phyloP scores from a whole-genome alignment of 2,329 filamentous ascomycete species.

The Leptoxyphium fumago region DNA sequence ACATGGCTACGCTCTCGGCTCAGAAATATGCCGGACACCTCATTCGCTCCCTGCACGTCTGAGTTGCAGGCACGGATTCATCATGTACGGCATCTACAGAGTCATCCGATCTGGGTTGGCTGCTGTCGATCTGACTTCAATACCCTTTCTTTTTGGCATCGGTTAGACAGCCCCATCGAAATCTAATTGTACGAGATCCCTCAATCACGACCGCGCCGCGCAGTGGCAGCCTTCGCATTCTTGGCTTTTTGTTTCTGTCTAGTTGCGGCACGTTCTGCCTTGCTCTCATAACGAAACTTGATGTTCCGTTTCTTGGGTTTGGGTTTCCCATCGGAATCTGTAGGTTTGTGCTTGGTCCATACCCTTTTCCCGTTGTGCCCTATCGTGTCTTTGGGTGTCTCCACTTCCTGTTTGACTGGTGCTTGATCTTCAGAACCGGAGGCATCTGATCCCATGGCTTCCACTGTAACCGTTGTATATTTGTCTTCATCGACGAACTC shows the following conservation, averaged over 20 bases:
- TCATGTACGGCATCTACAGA: too few species aligned
- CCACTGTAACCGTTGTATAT: slow-evolving; percentile 88
- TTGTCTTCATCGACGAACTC: slow-evolving; percentile 95
- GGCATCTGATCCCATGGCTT: slow-evolving; percentile 66
- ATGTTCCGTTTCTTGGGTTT: slow-evolving; percentile 52
- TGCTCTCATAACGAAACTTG: slow-evolving; percentile 87
- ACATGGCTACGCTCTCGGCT: too few species aligned
- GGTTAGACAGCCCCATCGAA: not conserved
- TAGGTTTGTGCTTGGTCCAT: slow-evolving; percentile 38
- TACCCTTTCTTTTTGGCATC: not conserved
- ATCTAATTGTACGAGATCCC: not conserved
- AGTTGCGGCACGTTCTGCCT: slow-evolving; percentile 56
- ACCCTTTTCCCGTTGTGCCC: slow-evolving; percentile 24
- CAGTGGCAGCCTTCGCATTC: slow-evolving; percentile 56
- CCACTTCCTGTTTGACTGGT: slow-evolving; percentile 18
- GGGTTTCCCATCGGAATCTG: slow-evolving; percentile 21
- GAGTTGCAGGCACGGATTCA: too few species aligned
- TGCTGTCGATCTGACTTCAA: not conserved
- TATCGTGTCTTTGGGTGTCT: slow-evolving; percentile 16
- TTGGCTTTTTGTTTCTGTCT: slow-evolving; percentile 49
- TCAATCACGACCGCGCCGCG: slow-evolving; percentile 10
- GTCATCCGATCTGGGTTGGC: not conserved
- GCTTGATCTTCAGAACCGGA: slow-evolving; percentile 33
- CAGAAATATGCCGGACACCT: too few species aligned
- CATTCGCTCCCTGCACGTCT: too few species aligned